phyloP scores from a whole-genome alignment of 2,329 filamentous ascomycete species.

The Epichloe baconii region DNA sequence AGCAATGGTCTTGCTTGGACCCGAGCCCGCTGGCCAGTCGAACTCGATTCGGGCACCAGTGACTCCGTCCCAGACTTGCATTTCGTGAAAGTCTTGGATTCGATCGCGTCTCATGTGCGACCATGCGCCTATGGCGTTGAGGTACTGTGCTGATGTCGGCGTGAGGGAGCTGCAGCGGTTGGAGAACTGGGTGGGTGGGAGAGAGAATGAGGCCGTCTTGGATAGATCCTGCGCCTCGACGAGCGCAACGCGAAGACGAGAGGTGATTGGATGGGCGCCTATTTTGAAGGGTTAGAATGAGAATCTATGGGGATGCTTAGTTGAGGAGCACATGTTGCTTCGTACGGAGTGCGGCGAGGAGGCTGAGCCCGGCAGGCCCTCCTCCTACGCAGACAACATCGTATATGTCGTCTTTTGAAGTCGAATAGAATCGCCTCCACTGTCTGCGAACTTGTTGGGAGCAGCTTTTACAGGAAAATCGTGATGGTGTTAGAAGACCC shows the following conservation, averaged over 20 bases:
- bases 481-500: slow-evolving; percentile 13
- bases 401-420: slow-evolving; percentile 56
- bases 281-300: not conserved
- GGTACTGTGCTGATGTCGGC: slow-evolving; percentile 70
- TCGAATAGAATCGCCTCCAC: slow-evolving; percentile 28
- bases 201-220: slow-evolving; percentile 52
- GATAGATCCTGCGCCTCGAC: slow-evolving; percentile 79
- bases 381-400: slow-evolving; percentile 88
- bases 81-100: slow-evolving; percentile 81
- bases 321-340: not conserved
- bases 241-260: slow-evolving; percentile 69
- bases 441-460: slow-evolving; percentile 24
- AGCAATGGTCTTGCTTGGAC: slow-evolving; percentile 55
- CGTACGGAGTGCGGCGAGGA: slow-evolving; percentile 62
- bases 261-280: slow-evolving; percentile 66
- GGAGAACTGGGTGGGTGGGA: slow-evolving; percentile 59
- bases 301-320: too few relatives aligned
- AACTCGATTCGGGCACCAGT: slow-evolving; percentile 81
- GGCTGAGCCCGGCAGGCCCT: slow-evolving; percentile 76
- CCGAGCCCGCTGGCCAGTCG: slow-evolving; percentile 47
- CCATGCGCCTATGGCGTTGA: slow-evolving; percentile 80
- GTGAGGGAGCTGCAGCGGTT: slow-evolving; percentile 95
- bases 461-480: slow-evolving; percentile 35
- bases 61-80: slow-evolving; percentile 98
- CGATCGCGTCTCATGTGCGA: slow-evolving; percentile 56